A percentile compares a stretch with the other conserved stretches of the same genome.
These are phyloP conservation scores for Rhizopus microsporus DNA, from an alignment of 371 early-diverging fungal species.

Conservation along the genomic window DNA sequence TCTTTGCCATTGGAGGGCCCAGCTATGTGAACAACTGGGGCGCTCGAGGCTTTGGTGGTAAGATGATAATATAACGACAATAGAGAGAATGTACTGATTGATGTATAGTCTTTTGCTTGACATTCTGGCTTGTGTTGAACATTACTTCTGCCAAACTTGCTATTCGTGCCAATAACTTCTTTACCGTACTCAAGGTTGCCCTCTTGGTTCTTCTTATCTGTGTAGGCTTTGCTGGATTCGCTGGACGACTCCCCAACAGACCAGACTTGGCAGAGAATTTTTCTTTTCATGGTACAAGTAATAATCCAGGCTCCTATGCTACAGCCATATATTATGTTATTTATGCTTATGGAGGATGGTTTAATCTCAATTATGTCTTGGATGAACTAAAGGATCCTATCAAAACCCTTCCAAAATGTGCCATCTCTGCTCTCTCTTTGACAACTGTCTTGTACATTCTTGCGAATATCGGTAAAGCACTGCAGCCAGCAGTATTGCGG, in stretches of 20 bases:
- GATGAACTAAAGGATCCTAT: constrained; percentile 31
- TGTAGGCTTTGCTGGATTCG: constrained; percentile 31
- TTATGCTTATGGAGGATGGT: constrained; percentile 31
- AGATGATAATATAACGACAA: background rate
- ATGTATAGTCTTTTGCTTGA: constrained; percentile 23
- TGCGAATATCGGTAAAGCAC: constrained; percentile 21
- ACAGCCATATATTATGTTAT: constrained; percentile 29
- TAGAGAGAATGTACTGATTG: background rate
- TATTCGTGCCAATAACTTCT: constrained; percentile 24
- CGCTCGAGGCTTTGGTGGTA: constrained; percentile 28
- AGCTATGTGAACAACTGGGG: constrained; percentile 25
- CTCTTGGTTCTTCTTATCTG: constrained; percentile 24
- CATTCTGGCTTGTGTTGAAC: constrained; percentile 31
- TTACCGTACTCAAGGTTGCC: constrained; percentile 26
- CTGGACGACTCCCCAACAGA: constrained; percentile 23
- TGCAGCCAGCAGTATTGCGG: background rate
- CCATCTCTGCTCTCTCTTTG: constrained; percentile 21
- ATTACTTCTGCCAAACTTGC: constrained; percentile 26
- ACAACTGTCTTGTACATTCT: constrained; percentile 22
- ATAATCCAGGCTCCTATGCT: constrained; percentile 28
- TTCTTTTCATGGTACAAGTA: constrained; percentile 23
- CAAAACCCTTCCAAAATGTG: constrained; percentile 29
- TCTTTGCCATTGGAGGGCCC: constrained; percentile 29
- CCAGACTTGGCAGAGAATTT: constrained; percentile 22
- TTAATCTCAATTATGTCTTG: constrained; percentile 28